phyloP scores from a whole-genome alignment of 73 alveolate species.

The Paramecium sexaurelia region DNA sequence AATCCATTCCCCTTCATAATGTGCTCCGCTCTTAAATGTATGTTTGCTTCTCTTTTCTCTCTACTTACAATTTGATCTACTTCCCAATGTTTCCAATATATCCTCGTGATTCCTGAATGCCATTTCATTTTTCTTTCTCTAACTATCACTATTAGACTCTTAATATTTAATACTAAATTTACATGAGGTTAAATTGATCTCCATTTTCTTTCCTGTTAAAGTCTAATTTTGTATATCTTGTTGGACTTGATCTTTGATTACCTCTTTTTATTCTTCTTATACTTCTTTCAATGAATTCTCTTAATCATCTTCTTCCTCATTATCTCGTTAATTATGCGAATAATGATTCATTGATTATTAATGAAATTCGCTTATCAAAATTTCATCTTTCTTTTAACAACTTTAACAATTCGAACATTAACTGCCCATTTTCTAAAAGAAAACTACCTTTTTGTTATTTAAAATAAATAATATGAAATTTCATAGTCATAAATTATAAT shows the following conservation, averaged over 20 bases:
- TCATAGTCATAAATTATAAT: not conserved
- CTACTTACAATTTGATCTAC: not conserved
- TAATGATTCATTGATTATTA: conserved; percentile 23
- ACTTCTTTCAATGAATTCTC: not conserved
- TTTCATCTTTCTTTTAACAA: conserved; percentile 40
- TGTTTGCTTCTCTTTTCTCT: conserved; percentile 48
- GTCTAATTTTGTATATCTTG: not conserved
- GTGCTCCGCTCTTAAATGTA: conserved; percentile 60
- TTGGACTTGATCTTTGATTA: not conserved
- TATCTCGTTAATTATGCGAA: not conserved
- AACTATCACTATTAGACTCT: not conserved
- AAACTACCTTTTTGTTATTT: not conserved
- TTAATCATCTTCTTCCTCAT: conserved; percentile 14
- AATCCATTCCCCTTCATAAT: conserved; percentile 66
- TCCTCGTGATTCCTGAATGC: not conserved
- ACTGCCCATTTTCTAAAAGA: not conserved
- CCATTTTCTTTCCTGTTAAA: not conserved
- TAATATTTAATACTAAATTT: not conserved
- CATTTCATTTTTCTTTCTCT: conserved; percentile 7
- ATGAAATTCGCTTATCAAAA: not conserved
- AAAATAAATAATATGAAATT: not conserved
- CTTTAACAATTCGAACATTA: conserved; percentile 21
- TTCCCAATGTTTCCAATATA: not conserved
- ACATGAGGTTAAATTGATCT: not conserved
- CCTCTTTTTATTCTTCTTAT: not conserved